Evolutionary conservation across 2,329 filamentous ascomycete genomes (phyloP).

Genomic region (Calonectria leucothoes): DNA sequence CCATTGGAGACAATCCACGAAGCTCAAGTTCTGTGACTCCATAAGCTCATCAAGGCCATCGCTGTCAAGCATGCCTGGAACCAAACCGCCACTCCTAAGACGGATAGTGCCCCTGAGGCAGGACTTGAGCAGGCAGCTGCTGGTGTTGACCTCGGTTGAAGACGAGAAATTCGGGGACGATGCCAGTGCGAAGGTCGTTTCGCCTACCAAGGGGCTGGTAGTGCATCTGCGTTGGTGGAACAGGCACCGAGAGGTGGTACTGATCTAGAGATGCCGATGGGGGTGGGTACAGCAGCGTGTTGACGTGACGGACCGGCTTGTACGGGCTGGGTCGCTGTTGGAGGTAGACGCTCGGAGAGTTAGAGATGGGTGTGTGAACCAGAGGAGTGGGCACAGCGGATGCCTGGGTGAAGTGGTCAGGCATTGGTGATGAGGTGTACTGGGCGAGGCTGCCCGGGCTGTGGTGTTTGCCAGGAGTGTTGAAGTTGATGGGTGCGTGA

Average conservation of each 20-base stretch:
- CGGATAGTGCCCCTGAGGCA: conserved; percentile 48
- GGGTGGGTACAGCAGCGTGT: conserved; percentile 90
- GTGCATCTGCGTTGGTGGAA: conserved; percentile 80
- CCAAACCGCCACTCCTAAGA: conserved; percentile 47
- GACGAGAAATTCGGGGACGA: conserved; percentile 72
- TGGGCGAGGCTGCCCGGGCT: conserved; percentile 62
- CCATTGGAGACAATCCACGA: conserved; percentile 1
- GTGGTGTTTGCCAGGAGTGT: conserved; percentile 65
- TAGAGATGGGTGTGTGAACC: conserved; percentile 72
- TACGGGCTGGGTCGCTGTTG: conserved; percentile 93
- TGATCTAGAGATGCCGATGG: conserved; percentile 83
- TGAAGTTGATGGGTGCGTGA: conserved; percentile 53
- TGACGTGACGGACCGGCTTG: conserved; percentile 88
- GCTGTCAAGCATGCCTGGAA: conserved; percentile 4
- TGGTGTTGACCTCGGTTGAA: conserved; percentile 49
- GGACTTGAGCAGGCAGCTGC: conserved; percentile 37
- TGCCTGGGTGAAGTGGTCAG: conserved; percentile 67
- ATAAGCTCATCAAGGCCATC: neutral
- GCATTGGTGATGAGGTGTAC: conserved; percentile 73
- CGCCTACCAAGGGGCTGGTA: conserved; percentile 82
- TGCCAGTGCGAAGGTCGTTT: conserved; percentile 74
- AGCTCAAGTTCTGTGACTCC: conserved; percentile 12
- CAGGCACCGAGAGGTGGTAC: conserved; percentile 69
- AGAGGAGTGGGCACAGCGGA: conserved; percentile 69
- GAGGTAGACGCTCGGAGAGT: conserved; percentile 89